Conservation (phyloP, 2,329 filamentous ascomycete genomes). For the Xylariaceae sp. region DNA sequence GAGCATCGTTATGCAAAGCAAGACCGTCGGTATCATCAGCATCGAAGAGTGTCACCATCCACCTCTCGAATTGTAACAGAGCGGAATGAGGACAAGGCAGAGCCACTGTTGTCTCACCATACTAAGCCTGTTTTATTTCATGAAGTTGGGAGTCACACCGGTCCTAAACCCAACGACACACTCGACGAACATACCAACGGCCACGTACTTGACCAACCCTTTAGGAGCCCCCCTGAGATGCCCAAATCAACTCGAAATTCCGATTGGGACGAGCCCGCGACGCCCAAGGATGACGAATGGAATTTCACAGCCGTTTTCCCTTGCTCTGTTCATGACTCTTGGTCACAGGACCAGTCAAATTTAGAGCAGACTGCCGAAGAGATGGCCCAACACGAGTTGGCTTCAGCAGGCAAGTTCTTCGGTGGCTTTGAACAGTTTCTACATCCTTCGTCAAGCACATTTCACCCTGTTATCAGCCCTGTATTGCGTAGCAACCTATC, state of each 20-base stretch:
- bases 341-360: conserved; percentile 14
- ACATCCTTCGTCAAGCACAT: conserved; percentile 19
- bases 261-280: conserved; percentile 16
- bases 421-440: conserved; percentile 18
- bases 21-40: no score
- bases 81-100: no score
- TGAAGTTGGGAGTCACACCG: no score
- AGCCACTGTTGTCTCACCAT: no score
- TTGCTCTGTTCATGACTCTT: conserved; percentile 14
- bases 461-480: conserved; percentile 17
- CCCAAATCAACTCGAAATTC: neutral
- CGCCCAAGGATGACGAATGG: conserved; percentile 13
- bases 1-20: no score
- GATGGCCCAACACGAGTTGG: conserved; percentile 26
- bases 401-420: conserved; percentile 29
- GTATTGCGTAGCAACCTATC: conserved; percentile 28
- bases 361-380: conserved; percentile 21
- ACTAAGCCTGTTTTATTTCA: no score
- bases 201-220: no score
- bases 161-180: no score
- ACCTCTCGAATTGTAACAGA: no score
- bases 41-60: no score
- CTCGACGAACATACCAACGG: no score
- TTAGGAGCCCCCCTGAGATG: no score
- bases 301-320: conserved; percentile 1